Evolutionary conservation across 331 rosid species (phyloP).

Genomic region (Rhamnella rubrinervis): DNA sequence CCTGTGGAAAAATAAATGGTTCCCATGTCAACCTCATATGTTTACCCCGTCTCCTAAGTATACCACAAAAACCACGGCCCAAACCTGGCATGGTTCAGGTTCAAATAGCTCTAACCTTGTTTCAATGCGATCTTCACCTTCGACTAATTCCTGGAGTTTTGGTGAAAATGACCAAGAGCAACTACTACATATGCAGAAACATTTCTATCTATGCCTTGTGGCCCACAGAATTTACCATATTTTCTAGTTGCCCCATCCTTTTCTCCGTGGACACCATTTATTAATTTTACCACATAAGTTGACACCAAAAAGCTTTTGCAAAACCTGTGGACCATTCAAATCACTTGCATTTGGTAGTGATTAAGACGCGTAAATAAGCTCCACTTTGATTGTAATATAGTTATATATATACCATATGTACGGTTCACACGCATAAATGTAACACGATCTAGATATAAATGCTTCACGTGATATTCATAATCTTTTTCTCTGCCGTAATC

Average conservation of each 20-base stretch:
- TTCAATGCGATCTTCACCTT: background rate
- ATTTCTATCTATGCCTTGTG: too few species aligned
- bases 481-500: conserved; percentile 5
- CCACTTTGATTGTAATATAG: too few species aligned
- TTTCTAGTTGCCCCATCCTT: background rate
- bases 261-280: background rate
- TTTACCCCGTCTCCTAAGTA: conserved; percentile 11
- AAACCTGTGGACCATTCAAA: too few species aligned
- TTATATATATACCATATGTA: too few species aligned
- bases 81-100: background rate
- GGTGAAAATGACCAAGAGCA: background rate
- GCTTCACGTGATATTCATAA: background rate
- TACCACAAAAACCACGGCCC: background rate
- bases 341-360: background rate
- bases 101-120: background rate
- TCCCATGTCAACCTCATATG: background rate
- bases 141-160: background rate
- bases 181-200: too few species aligned
- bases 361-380: background rate
- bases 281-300: too few species aligned
- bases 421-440: background rate
- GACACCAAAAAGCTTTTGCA: too few species aligned
- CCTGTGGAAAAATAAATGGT: background rate
- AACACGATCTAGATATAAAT: background rate
- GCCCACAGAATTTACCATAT: too few species aligned